These are phyloP conservation scores for Lipomyces yamadae DNA, from an alignment of 805 yeast species.

Conservation along the genomic window DNA sequence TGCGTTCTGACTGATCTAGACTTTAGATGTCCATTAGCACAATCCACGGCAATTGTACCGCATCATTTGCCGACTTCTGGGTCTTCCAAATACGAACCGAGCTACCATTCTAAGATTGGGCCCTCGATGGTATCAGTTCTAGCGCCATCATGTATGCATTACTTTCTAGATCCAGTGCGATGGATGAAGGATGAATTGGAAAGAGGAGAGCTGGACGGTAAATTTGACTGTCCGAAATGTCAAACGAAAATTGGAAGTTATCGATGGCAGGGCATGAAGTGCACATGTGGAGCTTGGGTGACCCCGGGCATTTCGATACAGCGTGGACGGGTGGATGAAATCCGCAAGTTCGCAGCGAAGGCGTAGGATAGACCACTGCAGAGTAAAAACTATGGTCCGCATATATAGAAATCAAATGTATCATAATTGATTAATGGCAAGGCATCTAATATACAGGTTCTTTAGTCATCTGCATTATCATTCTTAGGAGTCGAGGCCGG, in stretches of 20 bases:
- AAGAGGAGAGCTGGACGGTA: constrained; percentile 82
- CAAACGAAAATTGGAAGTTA: constrained; percentile 85
- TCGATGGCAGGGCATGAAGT: constrained; percentile 91
- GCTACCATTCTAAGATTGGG: constrained; percentile 23
- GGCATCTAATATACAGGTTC: not conserved
- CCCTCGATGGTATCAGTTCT: constrained; percentile 37
- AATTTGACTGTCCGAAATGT: constrained; percentile 84
- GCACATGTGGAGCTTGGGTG: constrained; percentile 96
- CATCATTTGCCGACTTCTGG: constrained; percentile 50
- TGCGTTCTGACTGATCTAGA: constrained; percentile 11
- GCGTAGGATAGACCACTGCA: constrained; percentile 4
- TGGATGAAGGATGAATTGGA: constrained; percentile 90
- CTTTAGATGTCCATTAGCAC: constrained; percentile 66
- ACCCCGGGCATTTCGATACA: constrained; percentile 87
- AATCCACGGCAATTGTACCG: constrained; percentile 68
- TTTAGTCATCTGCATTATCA: not conserved
- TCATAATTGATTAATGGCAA: not conserved
- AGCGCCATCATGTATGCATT: constrained; percentile 70
- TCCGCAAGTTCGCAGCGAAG: constrained; percentile 40
- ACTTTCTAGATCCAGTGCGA: constrained; percentile 80
- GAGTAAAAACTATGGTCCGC: not conserved
- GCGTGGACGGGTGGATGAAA: constrained; percentile 77
- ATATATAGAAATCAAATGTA: not conserved
- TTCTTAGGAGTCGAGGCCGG: constrained; percentile 17
- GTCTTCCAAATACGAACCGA: not conserved